Base-by-base conservation (phyloP, 2,329 filamentous ascomycete species). In the Dothistroma septosporum region DNA sequence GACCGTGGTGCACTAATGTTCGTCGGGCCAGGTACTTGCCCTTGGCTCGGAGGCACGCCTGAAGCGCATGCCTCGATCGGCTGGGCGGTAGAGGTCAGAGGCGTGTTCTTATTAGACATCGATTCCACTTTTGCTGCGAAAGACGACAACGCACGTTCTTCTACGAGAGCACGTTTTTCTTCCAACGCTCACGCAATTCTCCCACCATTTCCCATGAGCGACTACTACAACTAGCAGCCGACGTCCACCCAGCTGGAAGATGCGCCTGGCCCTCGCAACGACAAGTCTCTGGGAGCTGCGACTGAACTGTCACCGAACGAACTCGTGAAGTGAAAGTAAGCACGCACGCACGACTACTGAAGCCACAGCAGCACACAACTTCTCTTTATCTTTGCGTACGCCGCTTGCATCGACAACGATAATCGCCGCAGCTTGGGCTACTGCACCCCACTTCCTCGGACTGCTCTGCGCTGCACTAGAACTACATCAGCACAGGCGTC, bases 251-350 rank as follows among this genome's bases (percentile, higher is more conserved):
- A 16, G 37, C 12, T 11, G 52, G 50, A 58, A 58, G 41, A 61
- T 61, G 59, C 16, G 55, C 28, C 41, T 61, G 55, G 48, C 55
- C 55, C 31, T 37, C 31, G 33, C 32, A 12, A 28, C 24, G 24
- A 28, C 24, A 28, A 32, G 47, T 53, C 7, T 53, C 33, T 53
- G 24, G 28, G 35, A 41, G 32, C 48, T 52, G 24, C 54, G 57
- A 50, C 55, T 65, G 53, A 58, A 57, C 57, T 57, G 49, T 21
- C 61, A 65, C 55, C 61, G 59, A 41, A 63, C 61, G 24, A 65
- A 65, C 57, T 65, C 63, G 47, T 65, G 63, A 65, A 59, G 10
- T 7, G n/a, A 22, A 46, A 5, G 21, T 10, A 21, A 5, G n/a
- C 6, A n/a, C 31, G 22, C n/a, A n/a, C n/a, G n/a, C n/a, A n/a